A percentile compares a stretch with the other conserved stretches of the same genome.
Evolutionary conservation across 805 yeast species (phyloP).

Genomic region (Ogataea glucozyma): DNA sequence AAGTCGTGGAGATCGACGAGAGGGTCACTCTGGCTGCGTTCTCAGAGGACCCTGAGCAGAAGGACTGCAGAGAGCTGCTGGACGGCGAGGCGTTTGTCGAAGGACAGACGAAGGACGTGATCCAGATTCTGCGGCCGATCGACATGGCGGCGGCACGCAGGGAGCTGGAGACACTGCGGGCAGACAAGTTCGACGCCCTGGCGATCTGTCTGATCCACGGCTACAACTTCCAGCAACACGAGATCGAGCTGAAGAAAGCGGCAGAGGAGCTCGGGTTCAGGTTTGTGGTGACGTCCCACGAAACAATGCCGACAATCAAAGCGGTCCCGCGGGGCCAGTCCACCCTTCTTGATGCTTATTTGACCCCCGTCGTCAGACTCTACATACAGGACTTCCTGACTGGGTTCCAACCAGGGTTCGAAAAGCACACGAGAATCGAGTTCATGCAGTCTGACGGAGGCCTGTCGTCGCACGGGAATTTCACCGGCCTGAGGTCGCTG

Average conservation of each 20-base stretch:
- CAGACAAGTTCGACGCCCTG: constrained; percentile 33
- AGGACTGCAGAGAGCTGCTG: constrained; percentile 15
- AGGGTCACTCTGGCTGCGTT: constrained; percentile 25
- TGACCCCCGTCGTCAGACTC: constrained; percentile 41
- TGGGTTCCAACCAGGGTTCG: constrained; percentile 36
- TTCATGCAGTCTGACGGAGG: constrained; percentile 64
- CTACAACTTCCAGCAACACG: constrained; percentile 40
- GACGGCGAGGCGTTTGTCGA: constrained; percentile 31
- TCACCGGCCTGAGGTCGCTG: constrained; percentile 53
- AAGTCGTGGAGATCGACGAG: constrained; percentile 21
- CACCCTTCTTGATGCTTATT: constrained; percentile 42
- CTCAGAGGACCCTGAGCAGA: constrained; percentile 23
- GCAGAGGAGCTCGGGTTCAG: constrained; percentile 54
- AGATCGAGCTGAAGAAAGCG: constrained; percentile 32
- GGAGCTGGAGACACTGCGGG: constrained; percentile 27
- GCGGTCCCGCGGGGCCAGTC: constrained; percentile 42
- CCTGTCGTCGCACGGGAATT: constrained; percentile 49
- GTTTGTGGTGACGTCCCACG: constrained; percentile 35
- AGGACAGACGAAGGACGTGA: constrained; percentile 42
- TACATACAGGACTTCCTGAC: constrained; percentile 39
- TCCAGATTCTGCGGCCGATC: constrained; percentile 38
- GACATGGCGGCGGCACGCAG: constrained; percentile 23
- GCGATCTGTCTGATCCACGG: constrained; percentile 40
- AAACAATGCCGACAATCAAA: constrained; percentile 39
- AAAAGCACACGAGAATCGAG: constrained; percentile 38